Percentiles rank a stretch among this genome's conserved stretches.
Evolutionary conservation across 164 flowering plant genomes (phyloP).

Genomic region (Amborella trichopoda): DNA sequence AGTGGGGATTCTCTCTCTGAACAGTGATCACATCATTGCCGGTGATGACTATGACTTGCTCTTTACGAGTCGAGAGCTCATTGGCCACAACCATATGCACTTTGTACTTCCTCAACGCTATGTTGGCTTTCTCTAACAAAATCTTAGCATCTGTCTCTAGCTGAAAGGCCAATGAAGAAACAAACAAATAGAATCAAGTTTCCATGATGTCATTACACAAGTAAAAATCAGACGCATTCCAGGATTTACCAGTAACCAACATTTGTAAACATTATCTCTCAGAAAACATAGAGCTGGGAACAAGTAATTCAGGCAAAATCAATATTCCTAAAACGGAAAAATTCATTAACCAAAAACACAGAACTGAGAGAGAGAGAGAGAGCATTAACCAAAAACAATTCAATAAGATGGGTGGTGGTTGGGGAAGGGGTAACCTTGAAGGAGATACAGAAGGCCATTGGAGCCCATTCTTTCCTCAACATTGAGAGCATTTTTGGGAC

Average conservation of each 20-base stretch:
- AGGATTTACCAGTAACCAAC: too few relatives aligned
- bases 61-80: slow-evolving; percentile 74
- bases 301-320: too few relatives aligned
- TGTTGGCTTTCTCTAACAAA: slow-evolving; percentile 66
- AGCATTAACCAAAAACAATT: too few relatives aligned
- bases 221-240: too few relatives aligned
- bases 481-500: slow-evolving; percentile 85
- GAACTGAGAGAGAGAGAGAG: too few relatives aligned
- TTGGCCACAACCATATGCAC: slow-evolving; percentile 89
- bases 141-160: slow-evolving; percentile 80
- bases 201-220: too few relatives aligned
- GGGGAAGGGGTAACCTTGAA: slow-evolving; percentile 50
- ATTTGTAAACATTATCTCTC: too few relatives aligned
- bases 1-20: slow-evolving; percentile 24
- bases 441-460: slow-evolving; percentile 70
- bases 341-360: too few relatives aligned
- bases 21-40: slow-evolving; percentile 30
- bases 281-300: too few relatives aligned
- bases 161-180: slow-evolving; percentile 24
- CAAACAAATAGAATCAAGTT: not conserved
- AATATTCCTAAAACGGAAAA: too few relatives aligned
- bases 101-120: slow-evolving; percentile 63
- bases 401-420: too few relatives aligned
- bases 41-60: slow-evolving; percentile 64
- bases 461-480: slow-evolving; percentile 75